These are phyloP conservation scores for Ophiorrhiza pumila DNA, from an alignment of 257 asterid genomes.

Conservation along the genomic window DNA sequence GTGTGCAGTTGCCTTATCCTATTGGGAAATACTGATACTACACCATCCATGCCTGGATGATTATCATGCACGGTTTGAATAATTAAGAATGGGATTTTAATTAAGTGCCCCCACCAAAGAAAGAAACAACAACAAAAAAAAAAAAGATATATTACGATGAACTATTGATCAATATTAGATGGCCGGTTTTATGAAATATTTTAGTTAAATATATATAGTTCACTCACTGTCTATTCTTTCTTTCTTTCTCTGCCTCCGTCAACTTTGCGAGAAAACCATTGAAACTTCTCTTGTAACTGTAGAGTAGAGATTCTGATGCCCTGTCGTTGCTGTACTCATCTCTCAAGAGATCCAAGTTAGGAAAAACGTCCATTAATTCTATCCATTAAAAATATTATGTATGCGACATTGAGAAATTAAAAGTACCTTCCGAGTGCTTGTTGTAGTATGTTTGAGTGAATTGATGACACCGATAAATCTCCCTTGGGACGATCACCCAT, in stretches of 20 bases:
- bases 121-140: no score
- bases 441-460: constrained; percentile 48
- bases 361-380: background rate
- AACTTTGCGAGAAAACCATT: constrained; percentile 56
- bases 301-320: constrained; percentile 19
- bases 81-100: no score
- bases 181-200: background rate
- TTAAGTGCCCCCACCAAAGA: no score
- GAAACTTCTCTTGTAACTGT: constrained; percentile 49
- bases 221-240: constrained; percentile 40
- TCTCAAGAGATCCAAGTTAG: background rate
- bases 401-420: background rate
- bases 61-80: no score
- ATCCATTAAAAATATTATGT: no score
- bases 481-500: constrained; percentile 52
- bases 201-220: background rate
- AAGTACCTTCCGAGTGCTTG: constrained; percentile 44
- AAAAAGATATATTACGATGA: background rate
- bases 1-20: constrained; percentile 46
- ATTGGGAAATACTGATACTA: constrained; percentile 49
- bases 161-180: background rate
- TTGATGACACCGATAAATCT: constrained; percentile 31
- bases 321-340: constrained; percentile 30
- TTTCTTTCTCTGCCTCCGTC: constrained; percentile 44
- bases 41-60: constrained; percentile 47